Evolutionary conservation across 371 early-diverging fungal genomes (phyloP).

Genomic region (Syncephalis plumigaleata): DNA sequence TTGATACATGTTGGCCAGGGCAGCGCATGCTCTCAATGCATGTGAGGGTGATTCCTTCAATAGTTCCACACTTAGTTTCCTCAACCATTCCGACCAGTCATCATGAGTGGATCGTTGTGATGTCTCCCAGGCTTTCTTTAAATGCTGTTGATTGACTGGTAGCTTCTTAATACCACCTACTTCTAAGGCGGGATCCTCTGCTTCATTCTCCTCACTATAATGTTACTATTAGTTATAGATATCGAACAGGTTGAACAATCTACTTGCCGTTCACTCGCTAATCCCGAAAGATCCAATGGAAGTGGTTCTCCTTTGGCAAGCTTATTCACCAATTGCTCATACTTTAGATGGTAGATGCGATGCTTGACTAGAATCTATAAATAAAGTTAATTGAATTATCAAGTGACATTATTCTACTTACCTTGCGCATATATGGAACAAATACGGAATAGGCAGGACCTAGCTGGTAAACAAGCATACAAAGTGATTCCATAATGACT

Average conservation of each 20-base stretch:
- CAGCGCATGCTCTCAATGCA: slow-evolving; percentile 80
- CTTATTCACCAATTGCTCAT: slow-evolving; percentile 54
- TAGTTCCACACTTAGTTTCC: slow-evolving; percentile 76
- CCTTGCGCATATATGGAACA: slow-evolving; percentile 69
- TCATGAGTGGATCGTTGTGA: slow-evolving; percentile 80
- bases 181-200: slow-evolving; percentile 9
- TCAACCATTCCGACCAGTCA: slow-evolving; percentile 96
- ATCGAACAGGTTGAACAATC: not conserved
- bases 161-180: slow-evolving; percentile 32
- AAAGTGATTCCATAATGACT: slow-evolving; percentile 66
- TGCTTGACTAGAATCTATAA: slow-evolving; percentile 34
- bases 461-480: slow-evolving; percentile 70
- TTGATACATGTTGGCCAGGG: slow-evolving; percentile 64
- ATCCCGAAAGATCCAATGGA: slow-evolving; percentile 29
- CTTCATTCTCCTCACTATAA: slow-evolving; percentile 1
- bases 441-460: slow-evolving; percentile 80
- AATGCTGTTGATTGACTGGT: slow-evolving; percentile 70
- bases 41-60: slow-evolving; percentile 93
- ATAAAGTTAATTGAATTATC: too few species aligned
- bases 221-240: too few species aligned
- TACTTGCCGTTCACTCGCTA: not conserved
- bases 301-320: slow-evolving; percentile 61
- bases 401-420: not conserved
- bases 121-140: slow-evolving; percentile 88
- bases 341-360: slow-evolving; percentile 46